These are phyloP conservation scores for Lecanicillium sp. DNA, from an alignment of 2,329 filamentous ascomycete genomes.

Conservation along the genomic window DNA sequence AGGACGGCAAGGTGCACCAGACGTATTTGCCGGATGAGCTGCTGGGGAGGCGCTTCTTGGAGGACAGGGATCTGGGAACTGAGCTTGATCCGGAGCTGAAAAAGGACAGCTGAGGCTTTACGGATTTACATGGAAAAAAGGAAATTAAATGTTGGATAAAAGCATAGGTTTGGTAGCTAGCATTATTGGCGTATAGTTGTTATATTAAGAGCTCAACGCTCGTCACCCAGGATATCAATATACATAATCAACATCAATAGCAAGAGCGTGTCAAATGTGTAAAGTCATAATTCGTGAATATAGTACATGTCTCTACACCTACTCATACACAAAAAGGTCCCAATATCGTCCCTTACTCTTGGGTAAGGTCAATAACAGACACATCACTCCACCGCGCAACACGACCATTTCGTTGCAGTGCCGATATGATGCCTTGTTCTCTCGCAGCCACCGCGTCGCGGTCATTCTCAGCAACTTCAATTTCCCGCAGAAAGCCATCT, in stretches of 20 bases:
- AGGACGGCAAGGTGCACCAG: slow-evolving; percentile 73
- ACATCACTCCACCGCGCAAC: slow-evolving; percentile 24
- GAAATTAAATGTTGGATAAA: background rate
- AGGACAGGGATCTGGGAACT: slow-evolving; percentile 71
- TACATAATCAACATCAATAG: no score
- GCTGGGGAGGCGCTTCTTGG: slow-evolving; percentile 64
- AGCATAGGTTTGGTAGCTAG: background rate
- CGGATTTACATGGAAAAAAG: background rate
- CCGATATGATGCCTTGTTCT: background rate
- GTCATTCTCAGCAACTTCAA: slow-evolving; percentile 4
- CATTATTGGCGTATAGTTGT: background rate
- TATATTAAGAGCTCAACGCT: background rate
- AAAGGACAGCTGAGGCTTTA: slow-evolving; percentile 16
- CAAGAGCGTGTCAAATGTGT: no score
- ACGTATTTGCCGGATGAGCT: slow-evolving; percentile 82
- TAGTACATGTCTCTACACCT: no score
- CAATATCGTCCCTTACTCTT: slow-evolving; percentile 9
- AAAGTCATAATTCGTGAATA: no score
- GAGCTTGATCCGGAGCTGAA: slow-evolving; percentile 65
- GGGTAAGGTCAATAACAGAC: slow-evolving; percentile 24
- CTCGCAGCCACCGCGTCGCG: background rate
- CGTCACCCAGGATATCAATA: slow-evolving; percentile 21
- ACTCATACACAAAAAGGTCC: no score
- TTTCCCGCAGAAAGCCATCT: slow-evolving; percentile 3
- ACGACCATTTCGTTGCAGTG: background rate